These are phyloP conservation scores for Boletellus sp. DNA, from an alignment of 768 basidiomycete species.

Conservation along the genomic window DNA sequence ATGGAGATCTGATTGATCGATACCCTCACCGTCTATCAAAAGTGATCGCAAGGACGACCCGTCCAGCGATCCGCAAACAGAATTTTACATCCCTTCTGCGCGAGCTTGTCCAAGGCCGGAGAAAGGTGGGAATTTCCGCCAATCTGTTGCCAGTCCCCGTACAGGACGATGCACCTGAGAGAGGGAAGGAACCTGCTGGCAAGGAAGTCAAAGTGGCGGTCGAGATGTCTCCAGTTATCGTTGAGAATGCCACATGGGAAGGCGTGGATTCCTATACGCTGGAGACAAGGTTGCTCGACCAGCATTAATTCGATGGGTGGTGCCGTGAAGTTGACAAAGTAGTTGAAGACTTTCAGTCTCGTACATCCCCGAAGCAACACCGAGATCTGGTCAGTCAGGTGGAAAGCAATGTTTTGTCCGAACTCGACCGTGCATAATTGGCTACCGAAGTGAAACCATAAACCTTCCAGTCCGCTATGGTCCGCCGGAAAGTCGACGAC, in stretches of 20 bases:
- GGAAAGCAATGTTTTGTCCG: conserved; percentile 54
- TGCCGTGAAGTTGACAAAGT: conserved; percentile 49
- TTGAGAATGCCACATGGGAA: conserved; percentile 41
- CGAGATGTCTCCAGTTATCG: conserved; percentile 31
- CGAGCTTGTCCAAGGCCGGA: conserved; percentile 29
- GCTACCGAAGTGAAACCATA: conserved; percentile 50
- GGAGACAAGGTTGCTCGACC: conserved; percentile 33
- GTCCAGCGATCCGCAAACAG: conserved; percentile 14
- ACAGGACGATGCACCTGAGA: conserved; percentile 43
- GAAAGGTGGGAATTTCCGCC: conserved; percentile 37
- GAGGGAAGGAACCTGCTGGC: conserved; percentile 41
- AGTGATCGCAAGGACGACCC: conserved; percentile 17
- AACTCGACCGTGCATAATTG: conserved; percentile 56
- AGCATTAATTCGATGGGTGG: conserved; percentile 18
- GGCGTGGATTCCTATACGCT: conserved; percentile 50
- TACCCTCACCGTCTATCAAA: conserved; percentile 10
- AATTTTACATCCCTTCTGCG: conserved; percentile 32
- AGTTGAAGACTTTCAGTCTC: conserved; percentile 49
- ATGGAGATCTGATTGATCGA: background rate
- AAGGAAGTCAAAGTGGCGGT: conserved; percentile 46
- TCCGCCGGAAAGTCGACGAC: conserved; percentile 47
- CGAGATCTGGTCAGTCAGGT: conserved; percentile 45
- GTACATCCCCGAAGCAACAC: conserved; percentile 45
- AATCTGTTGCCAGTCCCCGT: conserved; percentile 51
- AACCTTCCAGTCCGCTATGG: conserved; percentile 35